These are phyloP conservation scores for Penicillium samsonianum DNA, from an alignment of 495 filamentous ascomycete genomes.

Conservation along the genomic window DNA sequence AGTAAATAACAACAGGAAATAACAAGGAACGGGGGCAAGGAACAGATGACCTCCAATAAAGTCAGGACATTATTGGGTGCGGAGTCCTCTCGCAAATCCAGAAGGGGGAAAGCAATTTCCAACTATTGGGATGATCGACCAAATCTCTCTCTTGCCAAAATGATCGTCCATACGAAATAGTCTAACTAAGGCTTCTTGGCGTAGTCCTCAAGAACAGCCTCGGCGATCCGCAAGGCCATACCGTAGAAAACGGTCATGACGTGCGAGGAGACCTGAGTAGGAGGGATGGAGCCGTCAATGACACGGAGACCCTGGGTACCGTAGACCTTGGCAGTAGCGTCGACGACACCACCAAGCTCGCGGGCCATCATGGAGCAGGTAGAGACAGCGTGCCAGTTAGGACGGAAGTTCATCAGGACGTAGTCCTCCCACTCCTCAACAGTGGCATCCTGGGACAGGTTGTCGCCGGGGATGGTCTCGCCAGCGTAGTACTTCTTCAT, in stretches of 20 bases:
- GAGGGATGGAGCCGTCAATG: slow-evolving; percentile 47
- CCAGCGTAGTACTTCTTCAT: slow-evolving; percentile 36
- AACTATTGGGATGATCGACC: no score
- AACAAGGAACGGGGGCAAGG: no score
- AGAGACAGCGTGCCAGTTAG: slow-evolving; percentile 48
- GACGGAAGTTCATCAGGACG: slow-evolving; percentile 29
- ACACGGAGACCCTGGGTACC: slow-evolving; percentile 48
- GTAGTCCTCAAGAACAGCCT: slow-evolving; percentile 19
- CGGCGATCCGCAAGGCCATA: slow-evolving; percentile 46
- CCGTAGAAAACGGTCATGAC: slow-evolving; percentile 43
- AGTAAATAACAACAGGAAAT: no score
- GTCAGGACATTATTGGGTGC: no score
- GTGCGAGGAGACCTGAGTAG: slow-evolving; percentile 36
- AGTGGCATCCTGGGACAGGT: slow-evolving; percentile 31
- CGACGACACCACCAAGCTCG: slow-evolving; percentile 51
- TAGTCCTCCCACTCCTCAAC: slow-evolving; percentile 48
- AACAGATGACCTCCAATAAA: no score
- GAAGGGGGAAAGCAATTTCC: no score
- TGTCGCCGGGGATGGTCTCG: slow-evolving; percentile 47
- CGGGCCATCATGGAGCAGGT: slow-evolving; percentile 51
- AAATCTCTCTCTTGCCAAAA: no score
- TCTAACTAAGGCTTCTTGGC: no score
- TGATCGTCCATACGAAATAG: no score
- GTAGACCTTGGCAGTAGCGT: slow-evolving; percentile 45
- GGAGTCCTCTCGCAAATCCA: no score